Evolutionary conservation across 129 eudicot genomes (phyloP).

Genomic region (Arctium minus): DNA sequence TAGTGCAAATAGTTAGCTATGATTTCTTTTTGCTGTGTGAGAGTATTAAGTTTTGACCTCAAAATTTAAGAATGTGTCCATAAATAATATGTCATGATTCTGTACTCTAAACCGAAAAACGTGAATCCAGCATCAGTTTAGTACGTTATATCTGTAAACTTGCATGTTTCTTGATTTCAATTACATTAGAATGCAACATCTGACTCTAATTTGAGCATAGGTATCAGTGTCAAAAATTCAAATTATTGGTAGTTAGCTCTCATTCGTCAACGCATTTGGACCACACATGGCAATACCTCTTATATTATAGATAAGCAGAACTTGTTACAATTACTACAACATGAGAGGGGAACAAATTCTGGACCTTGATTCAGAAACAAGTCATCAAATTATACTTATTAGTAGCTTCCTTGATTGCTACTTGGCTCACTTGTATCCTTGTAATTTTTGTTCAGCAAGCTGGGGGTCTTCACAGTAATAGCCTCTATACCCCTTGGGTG

Average conservation of each 20-base stretch:
- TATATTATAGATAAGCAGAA: neutral
- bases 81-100: no score
- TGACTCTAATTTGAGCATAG: neutral
- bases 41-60: neutral
- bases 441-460: no score
- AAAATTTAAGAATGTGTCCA: neutral
- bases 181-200: neutral
- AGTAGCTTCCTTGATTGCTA: neutral
- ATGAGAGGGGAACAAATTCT: neutral
- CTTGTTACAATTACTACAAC: neutral
- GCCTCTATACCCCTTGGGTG: no score
- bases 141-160: neutral
- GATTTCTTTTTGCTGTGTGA: neutral
- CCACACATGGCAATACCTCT: neutral
- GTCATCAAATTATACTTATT: neutral
- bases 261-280: neutral
- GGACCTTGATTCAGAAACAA: neutral
- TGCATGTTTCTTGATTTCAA: neutral
- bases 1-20: neutral
- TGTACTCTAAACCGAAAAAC: no score
- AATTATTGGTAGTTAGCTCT: neutral
- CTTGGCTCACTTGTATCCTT: neutral
- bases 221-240: neutral
- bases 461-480: no score
- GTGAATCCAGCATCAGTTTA: neutral